Base-by-base conservation (phyloP, 306 rosid species). In the Fagus crenata region DNA sequence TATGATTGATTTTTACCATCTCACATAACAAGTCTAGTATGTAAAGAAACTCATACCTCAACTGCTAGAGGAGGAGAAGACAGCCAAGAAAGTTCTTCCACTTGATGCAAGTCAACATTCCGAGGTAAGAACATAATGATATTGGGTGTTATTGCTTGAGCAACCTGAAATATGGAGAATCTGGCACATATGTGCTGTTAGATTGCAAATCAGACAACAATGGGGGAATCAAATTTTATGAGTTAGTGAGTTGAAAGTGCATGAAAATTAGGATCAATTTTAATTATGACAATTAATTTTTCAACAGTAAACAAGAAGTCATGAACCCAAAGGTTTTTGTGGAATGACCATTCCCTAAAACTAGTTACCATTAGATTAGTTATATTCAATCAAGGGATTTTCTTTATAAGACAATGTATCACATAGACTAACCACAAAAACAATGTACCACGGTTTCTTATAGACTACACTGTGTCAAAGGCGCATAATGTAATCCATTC, bases 11-110 rank as follows among this genome's bases (percentile, higher is more conserved):
- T 9, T 2, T 17, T 41, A 53, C 74, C 12, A 40, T 53, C 49
- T 7, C 36, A 22, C 4, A 51, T 22, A 22, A 22, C 35, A 13
- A 39, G 35, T 32, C 8, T 15, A 6, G 4, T 42, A 54, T 11
- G 64, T 78, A 31, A 9, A 42, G 6, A 75, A 15, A 1, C 31
- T 42, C 67, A 8, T 40, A 83, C 84, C 84, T 83, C 86, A 72
- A 79, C 58, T 33, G 67, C 63, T 49, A 83, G 31, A 35, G 86
- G 86, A 58, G 86, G 86, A 83, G 81, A 71, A 55, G 84, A 83
- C 46, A 83, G 31, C 86, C 86, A 79, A 67, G 83, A 75, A 11
- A 83, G 77, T 69, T 79, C 83, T 54, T 72, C 72, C 8, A 83
- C 84, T 41, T 79, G 86, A 13, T n/a, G 46, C 1, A 76, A 75